A percentile compares a stretch with the other conserved stretches of the same genome.
Conservation (phyloP, 1,284 basidiomycete species). For the Ustilago shanxiensis region DNA sequence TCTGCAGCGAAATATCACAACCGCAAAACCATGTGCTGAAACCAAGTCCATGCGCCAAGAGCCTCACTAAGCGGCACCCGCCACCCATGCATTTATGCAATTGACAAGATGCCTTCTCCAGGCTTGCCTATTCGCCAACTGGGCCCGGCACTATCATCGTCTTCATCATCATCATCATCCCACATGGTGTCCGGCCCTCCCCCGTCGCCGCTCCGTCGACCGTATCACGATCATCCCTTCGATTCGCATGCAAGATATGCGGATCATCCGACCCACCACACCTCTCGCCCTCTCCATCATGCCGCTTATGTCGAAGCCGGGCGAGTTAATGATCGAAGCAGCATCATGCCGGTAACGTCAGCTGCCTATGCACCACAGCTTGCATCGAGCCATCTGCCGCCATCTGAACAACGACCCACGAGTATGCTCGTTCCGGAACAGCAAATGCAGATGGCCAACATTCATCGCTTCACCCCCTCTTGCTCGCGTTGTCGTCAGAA, state of each 20-base stretch:
- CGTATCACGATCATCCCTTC: constrained; percentile 7
- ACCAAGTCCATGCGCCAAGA: neutral
- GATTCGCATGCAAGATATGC: neutral
- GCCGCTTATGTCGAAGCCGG: neutral
- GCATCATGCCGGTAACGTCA: neutral
- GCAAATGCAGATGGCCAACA: constrained; percentile 46
- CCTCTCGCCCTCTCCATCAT: constrained; percentile 5
- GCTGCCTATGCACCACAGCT: constrained; percentile 6
- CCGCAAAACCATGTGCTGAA: neutral
- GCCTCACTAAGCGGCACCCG: neutral
- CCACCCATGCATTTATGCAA: constrained; percentile 15
- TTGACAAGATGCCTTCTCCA: constrained; percentile 15
- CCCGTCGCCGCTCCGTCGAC: constrained; percentile 15
- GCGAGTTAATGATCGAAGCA: neutral
- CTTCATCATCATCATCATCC: neutral
- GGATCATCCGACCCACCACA: neutral
- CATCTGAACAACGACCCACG: constrained; percentile 32
- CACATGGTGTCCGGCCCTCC: constrained; percentile 11
- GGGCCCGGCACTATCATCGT: too few relatives aligned
- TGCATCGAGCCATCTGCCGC: constrained; percentile 13
- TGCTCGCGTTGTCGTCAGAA: constrained; percentile 54
- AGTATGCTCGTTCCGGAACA: constrained; percentile 45
- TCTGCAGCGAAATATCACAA: neutral
- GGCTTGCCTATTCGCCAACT: constrained; percentile 13
- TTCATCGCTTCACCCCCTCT: constrained; percentile 46